Conservation (phyloP, 140 eudicot species). For the Ambrosia hybrid region DNA sequence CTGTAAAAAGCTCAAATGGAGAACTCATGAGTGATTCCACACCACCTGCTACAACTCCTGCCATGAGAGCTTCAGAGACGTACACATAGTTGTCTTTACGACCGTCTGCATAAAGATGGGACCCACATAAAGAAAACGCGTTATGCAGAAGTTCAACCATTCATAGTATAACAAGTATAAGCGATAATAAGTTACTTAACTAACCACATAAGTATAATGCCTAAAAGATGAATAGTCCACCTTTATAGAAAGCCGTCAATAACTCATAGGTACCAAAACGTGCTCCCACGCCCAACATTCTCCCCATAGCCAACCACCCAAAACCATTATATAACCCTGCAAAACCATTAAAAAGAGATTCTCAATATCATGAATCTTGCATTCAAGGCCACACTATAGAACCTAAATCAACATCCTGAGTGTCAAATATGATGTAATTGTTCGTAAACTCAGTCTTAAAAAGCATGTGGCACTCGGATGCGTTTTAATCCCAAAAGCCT, state of each 20-base stretch:
- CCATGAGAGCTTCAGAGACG: slow-evolving; percentile 90
- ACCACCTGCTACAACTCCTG: slow-evolving; percentile 83
- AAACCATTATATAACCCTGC: slow-evolving; percentile 80
- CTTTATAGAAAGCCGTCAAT: slow-evolving; percentile 84
- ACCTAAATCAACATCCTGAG: not conserved
- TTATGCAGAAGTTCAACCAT: not conserved
- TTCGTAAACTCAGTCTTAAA: too few species aligned
- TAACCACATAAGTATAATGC: slow-evolving; percentile 31
- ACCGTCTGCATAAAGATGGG: slow-evolving; percentile 62
- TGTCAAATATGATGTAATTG: not conserved
- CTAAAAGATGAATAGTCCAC: slow-evolving; percentile 38
- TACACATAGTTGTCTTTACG: slow-evolving; percentile 64
- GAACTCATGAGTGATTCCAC: slow-evolving; percentile 66
- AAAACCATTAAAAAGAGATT: not conserved
- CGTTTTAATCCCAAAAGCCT: too few species aligned
- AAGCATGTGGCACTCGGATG: too few species aligned
- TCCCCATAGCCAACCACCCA: slow-evolving; percentile 77
- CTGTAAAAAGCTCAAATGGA: slow-evolving; percentile 83
- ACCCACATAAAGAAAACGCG: slow-evolving; percentile 9
- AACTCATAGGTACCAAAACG: slow-evolving; percentile 92
- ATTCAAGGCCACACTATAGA: not conserved
- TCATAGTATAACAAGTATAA: not conserved
- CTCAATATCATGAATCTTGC: not conserved
- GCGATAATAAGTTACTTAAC: slow-evolving; percentile 9
- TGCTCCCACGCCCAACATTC: slow-evolving; percentile 66